Evolutionary conservation across 2,329 filamentous ascomycete species (phyloP).

Genomic region (Fusarium scirpi): DNA sequence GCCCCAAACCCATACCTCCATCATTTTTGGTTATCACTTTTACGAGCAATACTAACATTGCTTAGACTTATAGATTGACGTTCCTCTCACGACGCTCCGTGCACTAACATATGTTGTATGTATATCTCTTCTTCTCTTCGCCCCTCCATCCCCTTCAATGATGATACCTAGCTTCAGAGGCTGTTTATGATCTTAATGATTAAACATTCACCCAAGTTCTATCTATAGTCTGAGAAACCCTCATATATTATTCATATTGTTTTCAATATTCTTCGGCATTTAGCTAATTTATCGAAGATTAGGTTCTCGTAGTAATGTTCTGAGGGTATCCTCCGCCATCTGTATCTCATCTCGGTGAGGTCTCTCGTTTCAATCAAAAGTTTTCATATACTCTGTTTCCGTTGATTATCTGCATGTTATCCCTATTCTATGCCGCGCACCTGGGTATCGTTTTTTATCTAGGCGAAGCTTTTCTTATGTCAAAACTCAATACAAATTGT

Average conservation of each 20-base stretch:
- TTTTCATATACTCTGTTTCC: neutral
- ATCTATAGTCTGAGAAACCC: slow-evolving; percentile 41
- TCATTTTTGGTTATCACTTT: neutral
- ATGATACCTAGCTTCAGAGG: slow-evolving; percentile 59
- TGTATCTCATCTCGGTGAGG: neutral
- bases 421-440: neutral
- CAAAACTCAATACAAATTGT: neutral
- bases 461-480: neutral
- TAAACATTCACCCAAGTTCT: slow-evolving; percentile 51
- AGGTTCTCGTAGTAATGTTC: neutral
- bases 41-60: neutral
- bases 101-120: neutral
- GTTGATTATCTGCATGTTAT: neutral
- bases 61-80: neutral
- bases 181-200: slow-evolving; percentile 62
- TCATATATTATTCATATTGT: neutral
- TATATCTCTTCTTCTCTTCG: neutral
- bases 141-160: slow-evolving; percentile 45
- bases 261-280: neutral
- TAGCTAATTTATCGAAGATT: neutral
- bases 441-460: neutral
- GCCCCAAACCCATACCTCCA: neutral
- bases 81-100: neutral
- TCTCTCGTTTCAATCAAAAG: neutral
- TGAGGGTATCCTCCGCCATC: neutral